Evolutionary conservation across 2,329 filamentous ascomycete species (phyloP).

Genomic region (Penicillium freii): DNA sequence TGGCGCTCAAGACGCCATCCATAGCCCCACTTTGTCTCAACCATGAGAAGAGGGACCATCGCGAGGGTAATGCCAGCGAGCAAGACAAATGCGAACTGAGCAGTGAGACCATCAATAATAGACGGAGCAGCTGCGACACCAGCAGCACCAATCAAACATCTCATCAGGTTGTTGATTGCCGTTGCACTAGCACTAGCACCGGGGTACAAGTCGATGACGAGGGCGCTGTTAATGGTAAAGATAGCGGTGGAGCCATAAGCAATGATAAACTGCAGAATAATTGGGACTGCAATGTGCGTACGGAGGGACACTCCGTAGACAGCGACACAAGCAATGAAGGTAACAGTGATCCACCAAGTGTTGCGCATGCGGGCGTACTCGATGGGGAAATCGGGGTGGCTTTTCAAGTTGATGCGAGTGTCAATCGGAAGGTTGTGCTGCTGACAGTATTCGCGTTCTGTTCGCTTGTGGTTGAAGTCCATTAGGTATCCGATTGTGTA

Average conservation of each 20-base stretch:
- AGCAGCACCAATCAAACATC: slow-evolving; percentile 38
- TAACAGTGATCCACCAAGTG: slow-evolving; percentile 40
- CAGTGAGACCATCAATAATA: slow-evolving; percentile 35
- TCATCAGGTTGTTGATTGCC: slow-evolving; percentile 39
- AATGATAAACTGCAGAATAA: slow-evolving; percentile 41
- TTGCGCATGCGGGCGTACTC: slow-evolving; percentile 40
- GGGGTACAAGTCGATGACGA: slow-evolving; percentile 41
- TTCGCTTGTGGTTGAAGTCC: slow-evolving; percentile 41
- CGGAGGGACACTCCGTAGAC: slow-evolving; percentile 31
- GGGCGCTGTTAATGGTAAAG: slow-evolving; percentile 37
- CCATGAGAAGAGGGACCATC: slow-evolving; percentile 25
- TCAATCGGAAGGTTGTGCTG: slow-evolving; percentile 31
- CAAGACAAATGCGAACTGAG: slow-evolving; percentile 26
- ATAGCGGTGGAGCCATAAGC: slow-evolving; percentile 37
- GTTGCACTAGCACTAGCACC: slow-evolving; percentile 36
- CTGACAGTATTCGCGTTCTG: slow-evolving; percentile 34
- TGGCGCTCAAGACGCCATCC: slow-evolving; percentile 29
- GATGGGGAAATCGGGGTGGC: slow-evolving; percentile 43
- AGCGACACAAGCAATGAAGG: slow-evolving; percentile 39
- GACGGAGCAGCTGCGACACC: slow-evolving; percentile 34
- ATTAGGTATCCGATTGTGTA: slow-evolving; percentile 45
- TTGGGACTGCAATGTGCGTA: slow-evolving; percentile 34
- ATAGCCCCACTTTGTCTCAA: slow-evolving; percentile 30
- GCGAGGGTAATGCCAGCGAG: slow-evolving; percentile 29
- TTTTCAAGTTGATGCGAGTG: slow-evolving; percentile 29